Percentiles rank a stretch among this genome's conserved stretches.
These are phyloP conservation scores for Candida sp. DNA, from an alignment of 1,139 yeast species.

Conservation along the genomic window DNA sequence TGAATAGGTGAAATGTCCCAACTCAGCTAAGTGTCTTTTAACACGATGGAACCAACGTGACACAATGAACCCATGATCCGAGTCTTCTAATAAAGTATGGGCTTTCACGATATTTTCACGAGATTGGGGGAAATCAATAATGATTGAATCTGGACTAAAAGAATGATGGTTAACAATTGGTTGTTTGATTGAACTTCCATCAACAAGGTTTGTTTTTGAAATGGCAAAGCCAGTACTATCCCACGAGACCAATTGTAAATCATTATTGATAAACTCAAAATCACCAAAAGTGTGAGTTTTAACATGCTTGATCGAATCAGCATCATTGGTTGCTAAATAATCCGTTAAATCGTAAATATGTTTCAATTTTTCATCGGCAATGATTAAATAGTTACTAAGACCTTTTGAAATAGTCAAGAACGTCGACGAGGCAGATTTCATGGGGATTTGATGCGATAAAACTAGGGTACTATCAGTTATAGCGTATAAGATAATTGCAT, in stretches of 20 bases:
- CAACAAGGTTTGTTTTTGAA: constrained; percentile 9
- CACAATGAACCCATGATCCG: constrained; percentile 19
- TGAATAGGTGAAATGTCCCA: constrained; percentile 25
- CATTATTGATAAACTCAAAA: constrained; percentile 7
- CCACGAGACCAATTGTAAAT: neutral
- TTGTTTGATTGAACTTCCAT: constrained; percentile 7
- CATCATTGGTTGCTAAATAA: constrained; percentile 18
- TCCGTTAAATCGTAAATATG: constrained; percentile 27
- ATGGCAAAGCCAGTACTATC: constrained; percentile 6
- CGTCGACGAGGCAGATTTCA: constrained; percentile 6
- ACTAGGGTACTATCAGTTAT: constrained; percentile 6
- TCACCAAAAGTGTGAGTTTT: constrained; percentile 9
- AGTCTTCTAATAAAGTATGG: constrained; percentile 29
- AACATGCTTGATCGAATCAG: constrained; percentile 11
- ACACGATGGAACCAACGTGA: constrained; percentile 28
- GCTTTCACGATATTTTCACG: constrained; percentile 23
- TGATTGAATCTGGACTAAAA: constrained; percentile 7
- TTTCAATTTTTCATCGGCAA: constrained; percentile 7
- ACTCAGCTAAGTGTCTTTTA: constrained; percentile 31
- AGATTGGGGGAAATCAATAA: constrained; percentile 29
- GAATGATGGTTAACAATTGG: constrained; percentile 8
- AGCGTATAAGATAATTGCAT: constrained; percentile 2
- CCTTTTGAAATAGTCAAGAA: constrained; percentile 9
- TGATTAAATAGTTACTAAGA: constrained; percentile 15
- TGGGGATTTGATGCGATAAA: constrained; percentile 4